Evolutionary conservation across 1,284 basidiomycete genomes (phyloP), one percentile per base, ranked within the genome.

Genomic region (Cerioporus squamosus): DNA sequence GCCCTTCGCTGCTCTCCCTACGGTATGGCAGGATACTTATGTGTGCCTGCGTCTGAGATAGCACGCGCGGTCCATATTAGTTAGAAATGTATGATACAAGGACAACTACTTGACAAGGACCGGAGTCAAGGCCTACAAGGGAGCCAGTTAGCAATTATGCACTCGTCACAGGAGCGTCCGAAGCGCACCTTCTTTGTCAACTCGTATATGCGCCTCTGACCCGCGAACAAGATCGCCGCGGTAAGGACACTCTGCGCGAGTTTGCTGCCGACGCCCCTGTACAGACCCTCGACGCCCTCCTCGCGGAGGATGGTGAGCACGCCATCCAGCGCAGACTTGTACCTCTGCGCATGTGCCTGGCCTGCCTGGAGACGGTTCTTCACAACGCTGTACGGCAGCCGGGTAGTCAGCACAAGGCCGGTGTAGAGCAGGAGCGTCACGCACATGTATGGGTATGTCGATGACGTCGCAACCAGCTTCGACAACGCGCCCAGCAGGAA

Each of bases 401-500:
- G 29, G 29, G 56, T 42, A 14, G 24, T 50, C 40, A 38, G 40
- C 17, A 23, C n/a, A 17, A 20, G 18, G 23, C 14, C 22, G 14
- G 24, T n/a, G 24, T 10, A 12, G n/a, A 17, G 15, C 5, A 10
- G 18, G 55, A n/a, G 60, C 53, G 20, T 10, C 14, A 55, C 84
- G 61, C 61, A 91, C 89, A 91, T 91, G 73, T 91, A 92, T 0
- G 91, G 91, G 69, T 93, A 93, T 10, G 91, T 93, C 3, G 79
- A 72, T 22, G 82, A 80, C 0, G 91, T 93, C 17, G 91, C 90
- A 46, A 90, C 90, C 8, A 96, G 81, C 70, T 96, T 97, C 44
- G 92, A 95, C 53, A 97, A 71, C 2, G 95, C 88, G 9, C 95
- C 94, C 26, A 97, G 81, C 64, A 95, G 72, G 76, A 98, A 97